Conservation (phyloP, 345 rosid genomes). For the Microcos paniculata region DNA sequence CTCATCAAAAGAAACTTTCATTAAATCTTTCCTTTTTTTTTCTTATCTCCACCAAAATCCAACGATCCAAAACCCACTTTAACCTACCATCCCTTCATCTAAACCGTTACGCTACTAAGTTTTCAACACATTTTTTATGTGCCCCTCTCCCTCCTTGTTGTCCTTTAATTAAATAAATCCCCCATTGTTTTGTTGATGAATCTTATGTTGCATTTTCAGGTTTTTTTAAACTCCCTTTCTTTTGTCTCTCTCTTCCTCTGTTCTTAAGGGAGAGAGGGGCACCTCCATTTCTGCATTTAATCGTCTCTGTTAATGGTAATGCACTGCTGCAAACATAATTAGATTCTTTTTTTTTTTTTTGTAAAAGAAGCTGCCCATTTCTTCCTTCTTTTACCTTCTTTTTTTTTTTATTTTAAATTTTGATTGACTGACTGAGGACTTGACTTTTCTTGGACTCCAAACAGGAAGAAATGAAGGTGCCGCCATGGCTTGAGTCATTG, state of each 20-base stretch:
- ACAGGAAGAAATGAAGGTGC: slow-evolving; percentile 29
- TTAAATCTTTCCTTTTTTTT: neutral
- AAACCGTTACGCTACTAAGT: slow-evolving; percentile 16
- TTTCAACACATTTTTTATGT: slow-evolving; percentile 15
- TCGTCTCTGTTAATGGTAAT: slow-evolving; percentile 30
- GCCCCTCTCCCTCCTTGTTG: slow-evolving; percentile 8
- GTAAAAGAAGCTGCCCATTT: neutral
- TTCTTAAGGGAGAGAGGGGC: neutral
- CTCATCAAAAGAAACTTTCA: slow-evolving; percentile 2
- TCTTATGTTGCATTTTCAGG: slow-evolving; percentile 21
- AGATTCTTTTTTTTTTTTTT: neutral
- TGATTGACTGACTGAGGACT: neutral
- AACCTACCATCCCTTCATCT: slow-evolving; percentile 35
- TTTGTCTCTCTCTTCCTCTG: neutral
- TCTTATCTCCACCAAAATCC: slow-evolving; percentile 21
- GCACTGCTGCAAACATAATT: neutral
- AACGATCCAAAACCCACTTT: slow-evolving; percentile 26
- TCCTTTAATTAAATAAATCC: slow-evolving; percentile 7
- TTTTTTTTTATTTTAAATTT: no score
- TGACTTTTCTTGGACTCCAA: neutral
- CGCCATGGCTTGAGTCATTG: slow-evolving; percentile 38
- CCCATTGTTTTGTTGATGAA: slow-evolving; percentile 19
- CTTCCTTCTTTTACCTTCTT: neutral
- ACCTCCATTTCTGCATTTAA: slow-evolving; percentile 16
- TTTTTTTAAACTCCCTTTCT: slow-evolving; percentile 1